Evolutionary conservation across 1,139 yeast genomes (phyloP).

Genomic region (Zygoascus hellenicus): DNA sequence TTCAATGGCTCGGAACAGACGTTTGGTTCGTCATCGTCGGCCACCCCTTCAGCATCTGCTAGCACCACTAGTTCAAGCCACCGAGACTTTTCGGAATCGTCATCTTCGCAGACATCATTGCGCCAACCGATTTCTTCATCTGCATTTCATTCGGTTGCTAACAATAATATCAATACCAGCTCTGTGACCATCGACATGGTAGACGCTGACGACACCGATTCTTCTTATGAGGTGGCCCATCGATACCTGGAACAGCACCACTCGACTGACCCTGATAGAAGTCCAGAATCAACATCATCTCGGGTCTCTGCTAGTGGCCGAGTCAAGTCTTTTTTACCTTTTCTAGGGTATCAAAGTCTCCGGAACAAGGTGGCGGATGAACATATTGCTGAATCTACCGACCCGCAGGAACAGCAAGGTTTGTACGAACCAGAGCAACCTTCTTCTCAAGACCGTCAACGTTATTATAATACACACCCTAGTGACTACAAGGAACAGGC

Average conservation of each 20-base stretch:
- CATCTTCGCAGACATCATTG: no score
- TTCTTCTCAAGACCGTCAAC: background rate
- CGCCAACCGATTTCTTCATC: background rate
- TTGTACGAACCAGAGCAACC: background rate
- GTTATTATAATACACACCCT: constrained; percentile 6
- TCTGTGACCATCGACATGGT: background rate
- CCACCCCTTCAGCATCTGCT: background rate
- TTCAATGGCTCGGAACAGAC: constrained; percentile 3
- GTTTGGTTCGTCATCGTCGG: background rate
- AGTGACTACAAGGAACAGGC: background rate
- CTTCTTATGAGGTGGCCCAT: constrained; percentile 6
- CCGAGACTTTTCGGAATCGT: constrained; percentile 2
- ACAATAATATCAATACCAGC: background rate
- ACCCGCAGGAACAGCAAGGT: background rate
- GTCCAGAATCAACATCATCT: background rate
- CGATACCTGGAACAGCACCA: constrained; percentile 1
- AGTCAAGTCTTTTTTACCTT: constrained; percentile 4
- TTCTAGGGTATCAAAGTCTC: background rate
- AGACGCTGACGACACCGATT: constrained; percentile 2
- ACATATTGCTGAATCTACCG: background rate
- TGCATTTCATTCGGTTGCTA: background rate
- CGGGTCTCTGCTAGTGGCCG: constrained; percentile 2
- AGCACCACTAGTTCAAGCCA: background rate
- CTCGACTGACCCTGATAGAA: background rate
- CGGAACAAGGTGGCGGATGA: constrained; percentile 8